Percentiles rank a stretch among this genome's conserved stretches.
Conservation (phyloP, 1,139 yeast genomes). For the Blastobotrys indianensis region DNA sequence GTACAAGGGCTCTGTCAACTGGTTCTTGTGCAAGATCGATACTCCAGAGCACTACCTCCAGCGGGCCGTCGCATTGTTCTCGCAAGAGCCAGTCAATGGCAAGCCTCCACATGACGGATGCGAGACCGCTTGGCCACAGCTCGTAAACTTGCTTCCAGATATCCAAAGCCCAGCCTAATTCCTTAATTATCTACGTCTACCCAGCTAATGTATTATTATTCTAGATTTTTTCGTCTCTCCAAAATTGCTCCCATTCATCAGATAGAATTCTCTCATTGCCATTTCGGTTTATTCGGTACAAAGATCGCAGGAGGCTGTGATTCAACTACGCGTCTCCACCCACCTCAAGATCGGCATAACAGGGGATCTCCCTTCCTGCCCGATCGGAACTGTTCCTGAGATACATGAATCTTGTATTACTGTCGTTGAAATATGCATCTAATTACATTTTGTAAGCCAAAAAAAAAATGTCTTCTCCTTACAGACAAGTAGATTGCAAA, state of each 20-base stretch:
- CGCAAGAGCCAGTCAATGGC: constrained; percentile 1
- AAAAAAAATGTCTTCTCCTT: too few relatives aligned
- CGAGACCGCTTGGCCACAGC: constrained; percentile 2
- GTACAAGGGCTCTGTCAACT: constrained; percentile 1
- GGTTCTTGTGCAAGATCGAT: constrained; percentile 4
- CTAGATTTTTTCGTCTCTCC: too few relatives aligned
- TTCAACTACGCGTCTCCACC: background rate
- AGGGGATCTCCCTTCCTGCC: too few relatives aligned
- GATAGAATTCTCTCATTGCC: too few relatives aligned
- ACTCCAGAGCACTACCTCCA: background rate
- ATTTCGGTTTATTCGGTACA: too few relatives aligned
- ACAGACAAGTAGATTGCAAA: too few relatives aligned
- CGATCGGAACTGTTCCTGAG: too few relatives aligned
- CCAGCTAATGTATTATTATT: background rate
- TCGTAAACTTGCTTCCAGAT: background rate
- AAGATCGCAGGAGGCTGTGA: background rate
- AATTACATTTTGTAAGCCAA: too few relatives aligned
- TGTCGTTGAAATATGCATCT: too few relatives aligned
- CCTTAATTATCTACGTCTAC: background rate
- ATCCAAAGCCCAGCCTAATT: background rate
- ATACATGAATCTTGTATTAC: too few relatives aligned
- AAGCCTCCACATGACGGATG: constrained; percentile 3
- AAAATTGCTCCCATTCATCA: too few relatives aligned
- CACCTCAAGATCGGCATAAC: too few relatives aligned
- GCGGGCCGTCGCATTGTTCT: constrained; percentile 1